Evolutionary conservation across 331 rosid genomes (phyloP).

Genomic region (Cydonia oblonga): DNA sequence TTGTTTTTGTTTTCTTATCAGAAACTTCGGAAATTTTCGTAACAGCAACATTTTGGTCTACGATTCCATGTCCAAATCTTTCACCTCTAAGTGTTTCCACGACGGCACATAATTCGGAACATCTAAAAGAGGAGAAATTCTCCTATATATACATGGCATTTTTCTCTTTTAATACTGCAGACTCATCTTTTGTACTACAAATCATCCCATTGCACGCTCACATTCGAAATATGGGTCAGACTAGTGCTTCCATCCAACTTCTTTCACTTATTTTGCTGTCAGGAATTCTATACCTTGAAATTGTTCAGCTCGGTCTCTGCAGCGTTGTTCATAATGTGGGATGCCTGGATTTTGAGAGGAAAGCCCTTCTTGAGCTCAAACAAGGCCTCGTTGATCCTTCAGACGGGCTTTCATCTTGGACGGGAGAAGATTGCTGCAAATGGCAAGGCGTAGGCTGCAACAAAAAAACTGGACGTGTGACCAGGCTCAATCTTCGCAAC

Average conservation of each 20-base stretch:
- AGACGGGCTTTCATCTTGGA: conserved; percentile 3
- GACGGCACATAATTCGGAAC: too few relatives aligned
- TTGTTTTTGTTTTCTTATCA: too few relatives aligned
- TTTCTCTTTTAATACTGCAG: too few relatives aligned
- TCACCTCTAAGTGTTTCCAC: too few relatives aligned
- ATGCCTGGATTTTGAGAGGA: background rate
- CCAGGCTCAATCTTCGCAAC: conserved; percentile 2
- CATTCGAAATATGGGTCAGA: background rate
- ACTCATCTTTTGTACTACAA: background rate
- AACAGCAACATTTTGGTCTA: too few relatives aligned
- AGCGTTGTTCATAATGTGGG: background rate
- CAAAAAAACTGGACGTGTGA: background rate
- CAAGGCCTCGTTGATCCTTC: background rate
- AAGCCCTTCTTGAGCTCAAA: conserved; percentile 14
- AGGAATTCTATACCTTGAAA: background rate
- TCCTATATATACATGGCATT: too few relatives aligned
- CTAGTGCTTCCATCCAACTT: background rate
- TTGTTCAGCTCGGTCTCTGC: background rate
- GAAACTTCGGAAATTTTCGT: too few relatives aligned
- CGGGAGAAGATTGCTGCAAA: conserved; percentile 10
- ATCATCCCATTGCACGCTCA: background rate
- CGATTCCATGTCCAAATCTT: too few relatives aligned
- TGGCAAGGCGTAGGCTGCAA: conserved; percentile 12
- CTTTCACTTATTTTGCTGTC: background rate
- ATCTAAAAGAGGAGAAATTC: too few relatives aligned